Evolutionary conservation across 441 rosid genomes (phyloP), one percentile per base, ranked within the genome.

Genomic region (Oxalis stricta): DNA sequence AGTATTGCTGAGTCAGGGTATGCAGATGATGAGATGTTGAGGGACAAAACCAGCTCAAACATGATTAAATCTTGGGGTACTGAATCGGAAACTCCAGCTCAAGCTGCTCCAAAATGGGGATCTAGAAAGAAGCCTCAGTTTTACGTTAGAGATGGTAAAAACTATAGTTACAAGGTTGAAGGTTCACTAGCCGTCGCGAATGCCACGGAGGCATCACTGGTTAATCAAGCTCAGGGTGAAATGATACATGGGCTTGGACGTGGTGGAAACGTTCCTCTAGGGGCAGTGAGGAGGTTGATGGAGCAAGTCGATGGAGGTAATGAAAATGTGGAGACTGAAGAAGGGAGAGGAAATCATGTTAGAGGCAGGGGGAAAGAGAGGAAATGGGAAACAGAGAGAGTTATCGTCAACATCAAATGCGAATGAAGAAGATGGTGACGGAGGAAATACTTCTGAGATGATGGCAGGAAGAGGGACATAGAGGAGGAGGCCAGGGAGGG

Each of bases 91-190:
- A 61, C 50, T 18, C 55, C 67, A 20, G 53, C 46, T 29, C 71
- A 37, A 19, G 21, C 51, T 31, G 34, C 60, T 16, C 33, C 79
- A 14, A 83, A 81, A 45, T 84, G 94, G 95, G 96, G 96, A 33
- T 75, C 83, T 22, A 73, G 63, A 60, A 76, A 62, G 73, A 68
- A 58, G 51, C 98, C 98, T 9, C 98, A 78, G 32, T 89, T 55
- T 53, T 83, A 63, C 59, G 96, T 85, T 4, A 80, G 79, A 64
- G 99, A 91, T 59, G 99, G 99, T 31, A 91, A 79, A 77, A 86
- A 91, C 61, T 86, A 86, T 50, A 86, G 99, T 52, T 91, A 91
- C 71, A 86, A 86, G 68, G 99, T 91, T 21, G 73, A 65, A 28
- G 95, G 95, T 7, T 60, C 99, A 8, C 63, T 82, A 12, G 94